phyloP scores from a whole-genome alignment of 306 rosid genomes.

The Astragalus membranaceus region DNA sequence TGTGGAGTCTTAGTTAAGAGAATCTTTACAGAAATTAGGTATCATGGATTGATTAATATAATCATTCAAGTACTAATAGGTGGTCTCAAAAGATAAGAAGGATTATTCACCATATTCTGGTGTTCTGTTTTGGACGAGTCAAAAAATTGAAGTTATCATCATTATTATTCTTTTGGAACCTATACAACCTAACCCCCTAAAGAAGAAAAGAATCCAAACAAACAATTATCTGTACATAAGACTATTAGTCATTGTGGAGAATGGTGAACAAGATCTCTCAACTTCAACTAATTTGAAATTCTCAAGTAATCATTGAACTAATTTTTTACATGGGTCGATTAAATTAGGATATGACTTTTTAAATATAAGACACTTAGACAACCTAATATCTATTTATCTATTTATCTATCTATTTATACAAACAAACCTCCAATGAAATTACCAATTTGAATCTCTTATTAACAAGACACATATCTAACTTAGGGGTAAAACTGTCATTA shows the following conservation, averaged over 20 bases:
- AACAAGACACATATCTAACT: too few relatives aligned
- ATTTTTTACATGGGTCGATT: not conserved
- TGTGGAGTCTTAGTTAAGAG: slow-evolving; percentile 11
- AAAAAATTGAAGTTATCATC: too few relatives aligned
- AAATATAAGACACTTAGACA: not conserved
- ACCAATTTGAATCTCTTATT: too few relatives aligned
- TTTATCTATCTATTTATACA: too few relatives aligned
- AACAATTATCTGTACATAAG: too few relatives aligned
- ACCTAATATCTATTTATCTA: too few relatives aligned
- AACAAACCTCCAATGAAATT: too few relatives aligned
- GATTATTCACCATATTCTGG: slow-evolving; percentile 8
- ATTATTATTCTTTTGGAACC: too few relatives aligned
- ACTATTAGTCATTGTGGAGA: not conserved
- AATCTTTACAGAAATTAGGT: slow-evolving; percentile 18
- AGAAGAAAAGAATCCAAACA: too few relatives aligned
- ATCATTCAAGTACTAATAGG: slow-evolving; percentile 20
- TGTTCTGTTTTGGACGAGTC: too few relatives aligned
- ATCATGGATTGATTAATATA: slow-evolving; percentile 22
- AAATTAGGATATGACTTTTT: not conserved
- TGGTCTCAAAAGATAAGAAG: slow-evolving; percentile 18
- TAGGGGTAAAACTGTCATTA: too few relatives aligned
- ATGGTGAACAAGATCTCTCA: not conserved
- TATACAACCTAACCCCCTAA: too few relatives aligned
- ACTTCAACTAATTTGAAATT: not conserved
- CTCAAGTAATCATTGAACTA: not conserved